Base-by-base conservation (phyloP, 2,329 filamentous ascomycete species). In the Myriangium duriaei region DNA sequence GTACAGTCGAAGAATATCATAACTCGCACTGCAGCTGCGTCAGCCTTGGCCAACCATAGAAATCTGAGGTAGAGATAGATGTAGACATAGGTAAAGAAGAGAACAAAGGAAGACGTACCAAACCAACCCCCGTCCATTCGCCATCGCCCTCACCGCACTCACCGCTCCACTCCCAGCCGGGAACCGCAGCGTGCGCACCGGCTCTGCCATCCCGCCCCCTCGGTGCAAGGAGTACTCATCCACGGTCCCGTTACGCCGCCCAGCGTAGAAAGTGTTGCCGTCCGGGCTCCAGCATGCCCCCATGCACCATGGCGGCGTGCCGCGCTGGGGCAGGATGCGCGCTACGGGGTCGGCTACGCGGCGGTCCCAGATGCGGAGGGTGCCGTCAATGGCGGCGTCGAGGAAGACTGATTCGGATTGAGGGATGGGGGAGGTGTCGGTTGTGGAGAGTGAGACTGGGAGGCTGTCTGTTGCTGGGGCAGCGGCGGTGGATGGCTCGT, bases 261-360 rank as follows among this genome's bases (percentile, higher is more conserved):
- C 91, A 0, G 82, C 87, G 60, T 94, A 98, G 50, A 98, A 87
- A 59, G 76, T 85, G 60, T 96, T 96, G 11, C 91, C 91, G 55
- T 95, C 83, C 0, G 86, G 86, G 39, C 81, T 88, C 91, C 91
- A 98, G 63, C 86, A 94, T 1, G 86, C 85, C 47, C 84, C 87
- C 77, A 94, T 95, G 59, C 88, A 96, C 88, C 88, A 98, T 0
- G 88, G 91, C 1, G 91, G 88, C 1, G 85, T 82, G 12, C 77
- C 76, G 9, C 76, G 73, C 9, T 77, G 69, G 12, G 81, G 83
- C 1, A 70, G 68, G 40, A 96, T 88, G 17, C 79, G 76, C 2
- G 91, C 86, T 2, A 94, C 69, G 0, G 88, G 81, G 24, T 79
- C 72, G 1, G 73, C 72, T 45, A 81, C 74, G 13, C 91, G 76